Evolutionary conservation across 331 rosid species (phyloP), one percentile per base, ranked within the genome.

Genomic region (Malus hybrid): DNA sequence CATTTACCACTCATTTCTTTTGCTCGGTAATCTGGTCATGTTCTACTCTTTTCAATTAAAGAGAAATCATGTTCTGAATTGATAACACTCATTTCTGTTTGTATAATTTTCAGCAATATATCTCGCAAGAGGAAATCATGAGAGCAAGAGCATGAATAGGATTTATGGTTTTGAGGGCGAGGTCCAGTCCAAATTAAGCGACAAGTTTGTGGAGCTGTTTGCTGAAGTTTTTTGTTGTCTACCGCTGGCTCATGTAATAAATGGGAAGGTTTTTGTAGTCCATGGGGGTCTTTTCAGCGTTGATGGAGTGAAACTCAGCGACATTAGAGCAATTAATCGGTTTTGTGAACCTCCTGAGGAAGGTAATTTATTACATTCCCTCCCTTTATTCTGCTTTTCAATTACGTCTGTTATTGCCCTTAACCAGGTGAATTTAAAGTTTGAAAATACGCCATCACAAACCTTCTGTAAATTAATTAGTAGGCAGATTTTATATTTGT

Each of bases 161-260:
- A 95, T 95, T 74, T 95, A 95, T 85, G 99, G 99, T 75, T 95
- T 95, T 79, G 99, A 95, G 89, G 99, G 99, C 2, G 99, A 95
- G 78, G 97, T 95, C 74, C 93, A 96, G 75, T 87, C 96, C 3
- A 95, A 95, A 82, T 82, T 95, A 80, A 95, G 74, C 16, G 97
- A 90, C 56, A 90, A 85, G 65, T 95, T 92, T 86, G 97, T 95
- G 57, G 98, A 92, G 88, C 91, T 95, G 58, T 95, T 95, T 85
- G 93, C 99, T 1, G 99, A 95, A 88, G 97, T 90, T 29, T 95
- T 95, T 83, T 95, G 99, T 84, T 85, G 82, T 84, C 82, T 95
- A 77, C 97, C 99, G 3, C 78, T 95, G 85, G 99, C 98, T 66
- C 96, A 95, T 78, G 97, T 92, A 68, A 87, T 92, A 72, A 95